Evolutionary conservation across 139 green algal genomes (phyloP).

Genomic region (Eudorina sp.): DNA sequence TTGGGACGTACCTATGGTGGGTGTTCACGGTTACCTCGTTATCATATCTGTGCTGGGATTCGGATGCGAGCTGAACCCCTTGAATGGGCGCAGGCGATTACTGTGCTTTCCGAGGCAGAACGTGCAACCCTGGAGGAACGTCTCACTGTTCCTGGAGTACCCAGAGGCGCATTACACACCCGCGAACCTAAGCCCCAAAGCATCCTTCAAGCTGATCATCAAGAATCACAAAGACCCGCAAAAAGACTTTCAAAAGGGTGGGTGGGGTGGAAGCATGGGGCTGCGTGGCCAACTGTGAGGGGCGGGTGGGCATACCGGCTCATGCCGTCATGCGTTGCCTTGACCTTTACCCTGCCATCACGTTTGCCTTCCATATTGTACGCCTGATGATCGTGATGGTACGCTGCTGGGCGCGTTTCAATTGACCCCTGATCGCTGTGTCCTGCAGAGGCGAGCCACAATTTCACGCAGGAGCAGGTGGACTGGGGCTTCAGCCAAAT

Average conservation of each 20-base stretch:
- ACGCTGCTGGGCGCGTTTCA: not conserved
- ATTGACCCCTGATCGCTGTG: not conserved
- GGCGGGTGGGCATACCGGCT: no score
- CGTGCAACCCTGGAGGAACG: constrained; percentile 3
- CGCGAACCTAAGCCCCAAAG: constrained; percentile 71
- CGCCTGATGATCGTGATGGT: not conserved
- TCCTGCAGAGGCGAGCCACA: constrained; percentile 76
- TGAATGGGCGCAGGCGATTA: constrained; percentile 74
- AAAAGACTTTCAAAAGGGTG: constrained; percentile 75
- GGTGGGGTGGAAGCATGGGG: not conserved
- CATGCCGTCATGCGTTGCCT: no score
- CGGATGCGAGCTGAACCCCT: not conserved
- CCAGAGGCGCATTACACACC: constrained; percentile 74
- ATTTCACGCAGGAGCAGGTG: constrained; percentile 73
- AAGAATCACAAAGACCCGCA: constrained; percentile 77
- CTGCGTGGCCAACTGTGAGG: no score
- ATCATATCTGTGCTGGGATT: not conserved
- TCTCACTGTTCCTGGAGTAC: constrained; percentile 86
- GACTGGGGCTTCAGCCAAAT: constrained; percentile 96
- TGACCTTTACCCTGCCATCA: not conserved
- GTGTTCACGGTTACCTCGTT: not conserved
- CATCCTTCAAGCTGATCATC: constrained; percentile 86
- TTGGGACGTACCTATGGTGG: constrained; percentile 87
- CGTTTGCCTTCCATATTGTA: no score
- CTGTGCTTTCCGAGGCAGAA: constrained; percentile 84